These are phyloP conservation scores for Luvunga scandens DNA, from an alignment of 345 rosid genomes.

Conservation along the genomic window DNA sequence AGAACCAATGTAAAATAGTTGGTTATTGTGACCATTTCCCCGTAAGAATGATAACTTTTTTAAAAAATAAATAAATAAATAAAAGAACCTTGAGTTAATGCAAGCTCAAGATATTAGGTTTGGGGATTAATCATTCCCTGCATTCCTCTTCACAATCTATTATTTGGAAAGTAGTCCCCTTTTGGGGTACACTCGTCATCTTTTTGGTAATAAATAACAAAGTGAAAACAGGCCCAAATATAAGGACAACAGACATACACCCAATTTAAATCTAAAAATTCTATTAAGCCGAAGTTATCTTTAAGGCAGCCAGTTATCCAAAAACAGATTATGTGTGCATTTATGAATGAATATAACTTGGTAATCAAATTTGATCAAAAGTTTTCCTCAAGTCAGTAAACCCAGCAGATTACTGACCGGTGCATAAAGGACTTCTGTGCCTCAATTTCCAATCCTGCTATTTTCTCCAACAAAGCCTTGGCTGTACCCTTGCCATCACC, in stretches of 20 bases:
- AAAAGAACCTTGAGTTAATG: neutral
- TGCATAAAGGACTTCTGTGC: slow-evolving; percentile 99
- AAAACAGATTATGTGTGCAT: neutral
- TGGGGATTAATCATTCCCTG: neutral
- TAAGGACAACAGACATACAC: neutral
- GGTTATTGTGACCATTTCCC: neutral
- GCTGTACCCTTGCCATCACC: slow-evolving; percentile 88
- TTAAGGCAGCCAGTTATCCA: neutral
- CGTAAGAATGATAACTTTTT: neutral
- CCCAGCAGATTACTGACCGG: slow-evolving; percentile 54
- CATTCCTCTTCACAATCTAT: neutral
- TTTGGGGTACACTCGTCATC: neutral
- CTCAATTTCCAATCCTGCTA: slow-evolving; percentile 76
- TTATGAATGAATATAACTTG: neutral
- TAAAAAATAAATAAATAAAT: neutral
- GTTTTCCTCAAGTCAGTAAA: slow-evolving; percentile 7
- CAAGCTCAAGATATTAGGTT: neutral
- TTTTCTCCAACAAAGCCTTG: slow-evolving; percentile 66
- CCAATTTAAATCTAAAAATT: neutral
- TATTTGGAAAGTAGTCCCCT: neutral
- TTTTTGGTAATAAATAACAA: neutral
- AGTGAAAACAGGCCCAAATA: neutral
- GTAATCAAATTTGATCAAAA: neutral
- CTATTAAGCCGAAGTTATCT: neutral
- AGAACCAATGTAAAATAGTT: neutral